Evolutionary conservation across 2,329 filamentous ascomycete species (phyloP).

Genomic region (Orbilia brochopaga): DNA sequence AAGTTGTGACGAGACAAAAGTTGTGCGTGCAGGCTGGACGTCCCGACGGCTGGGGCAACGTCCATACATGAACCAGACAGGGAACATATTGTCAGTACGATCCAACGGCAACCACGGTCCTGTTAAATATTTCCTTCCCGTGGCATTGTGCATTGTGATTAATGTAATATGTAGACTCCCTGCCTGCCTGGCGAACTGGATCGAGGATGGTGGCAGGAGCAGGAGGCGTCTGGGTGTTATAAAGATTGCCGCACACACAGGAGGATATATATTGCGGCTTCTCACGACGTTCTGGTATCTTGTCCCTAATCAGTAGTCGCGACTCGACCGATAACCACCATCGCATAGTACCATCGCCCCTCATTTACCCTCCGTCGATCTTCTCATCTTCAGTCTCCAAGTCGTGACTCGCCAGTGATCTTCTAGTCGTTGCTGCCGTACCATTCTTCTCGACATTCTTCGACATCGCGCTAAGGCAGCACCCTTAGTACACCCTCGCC

Average conservation of each 20-base stretch:
- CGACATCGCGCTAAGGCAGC: not conserved
- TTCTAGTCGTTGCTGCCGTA: not conserved
- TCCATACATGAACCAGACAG: too few relatives aligned
- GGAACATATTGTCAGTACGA: too few relatives aligned
- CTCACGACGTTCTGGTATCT: too few relatives aligned
- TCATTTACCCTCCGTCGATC: not conserved
- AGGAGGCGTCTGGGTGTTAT: not conserved
- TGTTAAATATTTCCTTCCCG: too few relatives aligned
- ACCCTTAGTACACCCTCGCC: not conserved
- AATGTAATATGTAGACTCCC: not conserved
- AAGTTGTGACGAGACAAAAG: too few relatives aligned
- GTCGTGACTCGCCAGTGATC: not conserved
- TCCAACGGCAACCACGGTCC: too few relatives aligned
- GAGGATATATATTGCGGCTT: too few relatives aligned
- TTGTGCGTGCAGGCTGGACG: too few relatives aligned
- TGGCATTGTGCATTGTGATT: too few relatives aligned
- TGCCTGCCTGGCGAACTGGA: not conserved
- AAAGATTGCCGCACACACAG: too few relatives aligned
- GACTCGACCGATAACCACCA: not conserved
- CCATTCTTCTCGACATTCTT: slow-evolving; percentile 2
- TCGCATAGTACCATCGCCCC: not conserved
- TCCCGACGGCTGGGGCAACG: too few relatives aligned
- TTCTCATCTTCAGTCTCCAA: not conserved
- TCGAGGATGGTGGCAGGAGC: slow-evolving; percentile 1
- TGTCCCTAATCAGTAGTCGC: too few relatives aligned